A percentile compares a stretch with the other conserved stretches of the same genome.
phyloP scores from a whole-genome alignment of 75 land plant species.

The Cupressus sempervirens region DNA sequence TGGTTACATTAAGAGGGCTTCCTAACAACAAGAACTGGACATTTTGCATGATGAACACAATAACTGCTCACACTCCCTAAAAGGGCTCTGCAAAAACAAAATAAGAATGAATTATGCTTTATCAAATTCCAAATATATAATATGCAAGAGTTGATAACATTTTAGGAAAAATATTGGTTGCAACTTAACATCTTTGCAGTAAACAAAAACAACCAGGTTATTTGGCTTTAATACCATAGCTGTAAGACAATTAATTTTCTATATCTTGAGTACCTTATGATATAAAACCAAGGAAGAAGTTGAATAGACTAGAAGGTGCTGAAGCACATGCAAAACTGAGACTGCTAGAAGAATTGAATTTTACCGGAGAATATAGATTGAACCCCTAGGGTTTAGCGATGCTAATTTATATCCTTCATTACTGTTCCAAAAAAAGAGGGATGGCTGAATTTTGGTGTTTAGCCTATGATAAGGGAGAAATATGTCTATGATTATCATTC shows the following conservation, averaged over 20 bases:
- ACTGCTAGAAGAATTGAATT: not conserved
- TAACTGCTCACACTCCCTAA: constrained; percentile 60
- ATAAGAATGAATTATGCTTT: not conserved
- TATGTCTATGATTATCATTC: not conserved
- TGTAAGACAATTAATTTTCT: not conserved
- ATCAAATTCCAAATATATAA: not conserved
- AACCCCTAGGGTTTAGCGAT: not conserved
- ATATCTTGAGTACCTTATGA: not conserved
- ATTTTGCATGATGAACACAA: constrained; percentile 58
- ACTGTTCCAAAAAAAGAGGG: not conserved
- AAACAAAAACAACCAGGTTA: not conserved
- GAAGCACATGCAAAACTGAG: not conserved
- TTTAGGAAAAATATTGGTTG: not conserved
- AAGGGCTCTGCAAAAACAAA: constrained; percentile 29
- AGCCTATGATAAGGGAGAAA: not conserved
- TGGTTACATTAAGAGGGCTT: constrained; percentile 27
- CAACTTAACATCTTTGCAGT: not conserved
- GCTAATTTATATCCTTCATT: not conserved
- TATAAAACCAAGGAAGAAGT: not conserved
- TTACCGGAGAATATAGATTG: not conserved
- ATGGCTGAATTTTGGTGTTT: not conserved
- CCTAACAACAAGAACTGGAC: constrained; percentile 63
- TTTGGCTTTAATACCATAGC: not conserved
- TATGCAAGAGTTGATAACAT: not conserved
- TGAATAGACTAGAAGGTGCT: not conserved